These are phyloP conservation scores for Cladosporium sp. DNA, from an alignment of 2,329 filamentous ascomycete species.

Conservation along the genomic window DNA sequence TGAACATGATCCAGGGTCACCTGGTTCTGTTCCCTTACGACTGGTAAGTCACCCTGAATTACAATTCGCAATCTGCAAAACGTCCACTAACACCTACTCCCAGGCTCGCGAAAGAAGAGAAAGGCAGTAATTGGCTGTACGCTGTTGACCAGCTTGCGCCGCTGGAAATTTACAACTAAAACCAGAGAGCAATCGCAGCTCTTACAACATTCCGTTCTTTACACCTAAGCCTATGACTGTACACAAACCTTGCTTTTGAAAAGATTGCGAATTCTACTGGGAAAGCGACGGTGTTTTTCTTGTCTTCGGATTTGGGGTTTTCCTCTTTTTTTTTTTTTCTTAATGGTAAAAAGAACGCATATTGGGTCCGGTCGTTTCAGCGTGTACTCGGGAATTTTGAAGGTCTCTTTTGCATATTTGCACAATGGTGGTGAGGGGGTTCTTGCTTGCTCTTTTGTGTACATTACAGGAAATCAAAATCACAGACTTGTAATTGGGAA, in stretches of 20 bases:
- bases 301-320: too few relatives aligned
- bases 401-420: not conserved
- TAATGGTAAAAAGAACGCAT: not conserved
- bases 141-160: slow-evolving; percentile 95
- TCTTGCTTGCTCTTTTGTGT: not conserved
- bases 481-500: not conserved
- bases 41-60: slow-evolving; percentile 56
- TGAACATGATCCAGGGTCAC: slow-evolving; percentile 81
- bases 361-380: not conserved
- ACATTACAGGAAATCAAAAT: not conserved
- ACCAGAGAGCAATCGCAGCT: not conserved
- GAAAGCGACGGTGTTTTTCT: not conserved
- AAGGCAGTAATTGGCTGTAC: slow-evolving; percentile 93
- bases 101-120: slow-evolving; percentile 82
- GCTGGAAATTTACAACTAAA: slow-evolving; percentile 76
- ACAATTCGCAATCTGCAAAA: not conserved
- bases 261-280: not conserved
- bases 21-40: slow-evolving; percentile 93
- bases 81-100: not conserved
- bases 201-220: not conserved
- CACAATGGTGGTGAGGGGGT: not conserved
- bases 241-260: not conserved
- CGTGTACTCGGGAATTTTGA: not conserved
- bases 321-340: not conserved
- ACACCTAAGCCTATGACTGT: not conserved